Evolutionary conservation across 2,329 filamentous ascomycete genomes (phyloP).

Genomic region (Aspergillus luchuensis): DNA sequence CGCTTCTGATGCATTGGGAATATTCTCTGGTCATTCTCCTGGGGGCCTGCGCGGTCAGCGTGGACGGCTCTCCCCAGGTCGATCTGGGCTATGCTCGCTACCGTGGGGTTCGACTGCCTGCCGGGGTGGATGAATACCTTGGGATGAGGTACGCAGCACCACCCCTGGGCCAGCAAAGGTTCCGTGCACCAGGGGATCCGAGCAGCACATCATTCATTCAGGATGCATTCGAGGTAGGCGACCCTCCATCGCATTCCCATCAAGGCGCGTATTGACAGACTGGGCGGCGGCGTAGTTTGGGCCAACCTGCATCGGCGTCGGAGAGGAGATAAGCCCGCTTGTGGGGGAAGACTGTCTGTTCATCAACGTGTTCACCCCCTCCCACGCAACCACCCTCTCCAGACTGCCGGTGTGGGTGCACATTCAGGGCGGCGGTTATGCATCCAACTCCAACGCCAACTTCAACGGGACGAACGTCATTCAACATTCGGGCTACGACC

Average conservation of each 20-base stretch:
- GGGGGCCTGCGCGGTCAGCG: not conserved
- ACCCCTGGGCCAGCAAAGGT: conserved; percentile 63
- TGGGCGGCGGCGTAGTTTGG: conserved; percentile 16
- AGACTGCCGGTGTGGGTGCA: conserved; percentile 62
- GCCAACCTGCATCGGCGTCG: conserved; percentile 63
- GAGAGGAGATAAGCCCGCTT: conserved; percentile 63
- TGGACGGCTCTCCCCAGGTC: conserved; percentile 40
- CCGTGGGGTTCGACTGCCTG: conserved; percentile 53
- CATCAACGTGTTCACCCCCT: conserved; percentile 30
- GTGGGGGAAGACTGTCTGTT: conserved; percentile 37
- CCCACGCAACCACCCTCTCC: conserved; percentile 20
- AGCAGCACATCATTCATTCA: conserved; percentile 37
- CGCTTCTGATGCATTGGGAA: not conserved
- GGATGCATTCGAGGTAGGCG: conserved; percentile 51
- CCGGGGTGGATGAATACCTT: conserved; percentile 67
- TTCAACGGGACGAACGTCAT: conserved; percentile 60
- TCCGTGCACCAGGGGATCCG: conserved; percentile 64
- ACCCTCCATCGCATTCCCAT: not conserved
- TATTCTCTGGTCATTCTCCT: not conserved
- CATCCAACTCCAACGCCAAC: conserved; percentile 51
- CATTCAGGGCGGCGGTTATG: conserved; percentile 60
- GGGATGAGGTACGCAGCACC: conserved; percentile 70
- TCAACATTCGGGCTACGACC: conserved; percentile 55
- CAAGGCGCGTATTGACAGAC: not conserved
- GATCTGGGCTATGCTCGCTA: conserved; percentile 67